Evolutionary conservation across 2,329 filamentous ascomycete species (phyloP), one percentile per base, ranked within the genome.

Genomic region (Didymella exigua): DNA sequence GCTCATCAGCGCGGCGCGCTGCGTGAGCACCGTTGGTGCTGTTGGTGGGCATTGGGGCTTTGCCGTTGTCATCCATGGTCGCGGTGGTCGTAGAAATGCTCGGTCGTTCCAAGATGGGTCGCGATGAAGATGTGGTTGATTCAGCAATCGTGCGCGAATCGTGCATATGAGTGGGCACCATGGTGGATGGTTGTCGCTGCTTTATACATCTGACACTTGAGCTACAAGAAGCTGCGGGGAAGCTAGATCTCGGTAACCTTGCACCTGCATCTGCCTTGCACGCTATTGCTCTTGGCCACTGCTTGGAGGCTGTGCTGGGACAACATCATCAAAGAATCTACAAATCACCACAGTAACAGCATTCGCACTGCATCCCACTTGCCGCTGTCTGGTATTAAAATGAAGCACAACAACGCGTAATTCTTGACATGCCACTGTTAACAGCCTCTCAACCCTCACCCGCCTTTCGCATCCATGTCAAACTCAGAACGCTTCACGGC

Each of bases 21-120:
- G 59, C 27, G 14, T 59, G 24, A 16, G 53, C 50, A n/a, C 59
- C 56, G 42, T 63, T 62, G 23, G 33, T 49, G 27, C 60, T 60
- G 38, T 62, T 65, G 33, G 54, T 21, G 10, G 64, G 61, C 51
- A 63, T 40, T 27, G 68, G 65, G 41, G 75, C 74, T 66, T 79
- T 78, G 67, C 77, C 73, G 59, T 74, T 73, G 52, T 68, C 65
- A 59, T 61, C 70, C 69, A 73, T 75, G 19, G 41, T 66, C 45
- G 54, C 49, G 38, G 58, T 34, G 14, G 40, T 38, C 29, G 63
- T 55, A 31, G 62, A 50, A 23, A 55, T 52, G 19, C 50, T 58
- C 19, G 46, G 26, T 38, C 27, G 47, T 37, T 51, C 31, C 16
- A 71, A 37, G 19, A 73, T 61, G 13, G 66, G 68, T 11, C 57